A percentile compares a stretch with the other conserved stretches of the same genome.
These are phyloP conservation scores for Diaporthe sp. DNA, from an alignment of 2,329 filamentous ascomycete genomes.

Conservation along the genomic window DNA sequence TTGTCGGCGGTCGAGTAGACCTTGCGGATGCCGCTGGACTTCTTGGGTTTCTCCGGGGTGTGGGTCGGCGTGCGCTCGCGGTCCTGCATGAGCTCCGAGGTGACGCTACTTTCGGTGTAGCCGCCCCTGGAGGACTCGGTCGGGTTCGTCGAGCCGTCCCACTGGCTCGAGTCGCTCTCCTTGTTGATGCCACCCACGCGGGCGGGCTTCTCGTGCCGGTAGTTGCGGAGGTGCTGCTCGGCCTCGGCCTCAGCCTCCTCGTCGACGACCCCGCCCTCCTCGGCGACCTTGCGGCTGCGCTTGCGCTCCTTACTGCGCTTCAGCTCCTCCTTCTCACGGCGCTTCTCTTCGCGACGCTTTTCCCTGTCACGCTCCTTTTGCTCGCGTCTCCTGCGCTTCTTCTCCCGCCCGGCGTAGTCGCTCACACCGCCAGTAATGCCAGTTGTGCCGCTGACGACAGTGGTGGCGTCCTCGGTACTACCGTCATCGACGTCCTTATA, in stretches of 20 bases:
- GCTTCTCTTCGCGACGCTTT: constrained; percentile 54
- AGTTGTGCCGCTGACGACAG: constrained; percentile 54
- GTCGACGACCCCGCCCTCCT: constrained; percentile 75
- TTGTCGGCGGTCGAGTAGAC: constrained; percentile 73
- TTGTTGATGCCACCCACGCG: constrained; percentile 92
- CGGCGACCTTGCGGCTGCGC: constrained; percentile 62
- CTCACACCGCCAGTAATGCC: constrained; percentile 72
- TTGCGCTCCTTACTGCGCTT: constrained; percentile 49
- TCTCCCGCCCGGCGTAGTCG: constrained; percentile 69
- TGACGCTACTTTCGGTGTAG: constrained; percentile 59
- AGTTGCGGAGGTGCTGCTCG: constrained; percentile 80
- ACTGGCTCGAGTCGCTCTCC: constrained; percentile 81
- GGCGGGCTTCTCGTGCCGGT: constrained; percentile 88
- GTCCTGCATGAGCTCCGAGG: constrained; percentile 73
- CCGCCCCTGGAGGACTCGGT: constrained; percentile 66
- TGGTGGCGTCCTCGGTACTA: constrained; percentile 56
- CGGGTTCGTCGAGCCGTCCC: constrained; percentile 80
- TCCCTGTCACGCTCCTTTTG: constrained; percentile 67
- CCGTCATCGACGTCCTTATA: constrained; percentile 78
- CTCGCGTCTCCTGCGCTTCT: constrained; percentile 65
- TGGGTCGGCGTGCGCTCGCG: constrained; percentile 57
- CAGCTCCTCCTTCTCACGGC: constrained; percentile 52
- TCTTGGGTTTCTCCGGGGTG: constrained; percentile 63
- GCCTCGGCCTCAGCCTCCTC: constrained; percentile 74
- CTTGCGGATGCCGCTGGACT: constrained; percentile 67